phyloP scores from a whole-genome alignment of 257 asterid genomes.

The Haberlea rhodopensis region DNA sequence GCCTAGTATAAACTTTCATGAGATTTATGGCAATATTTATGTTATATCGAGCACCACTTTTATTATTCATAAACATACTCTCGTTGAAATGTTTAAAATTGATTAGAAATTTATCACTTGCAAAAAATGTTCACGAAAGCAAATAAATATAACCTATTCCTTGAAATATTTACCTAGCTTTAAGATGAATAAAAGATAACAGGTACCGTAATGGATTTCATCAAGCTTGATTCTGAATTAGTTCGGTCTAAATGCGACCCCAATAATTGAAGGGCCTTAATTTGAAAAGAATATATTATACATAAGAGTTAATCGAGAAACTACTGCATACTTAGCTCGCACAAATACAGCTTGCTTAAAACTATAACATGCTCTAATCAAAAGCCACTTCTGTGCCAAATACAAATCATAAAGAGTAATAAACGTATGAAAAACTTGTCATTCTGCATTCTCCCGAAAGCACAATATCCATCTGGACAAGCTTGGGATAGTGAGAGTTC shows the following conservation, averaged over 20 bases:
- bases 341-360: not conserved
- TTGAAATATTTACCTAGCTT: not conserved
- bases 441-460: constrained; percentile 9
- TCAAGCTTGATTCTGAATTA: too few species aligned
- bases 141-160: not conserved
- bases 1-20: not conserved
- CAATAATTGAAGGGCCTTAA: not conserved
- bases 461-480: constrained; percentile 16
- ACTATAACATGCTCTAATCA: not conserved
- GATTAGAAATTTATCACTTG: too few species aligned
- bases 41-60: not conserved
- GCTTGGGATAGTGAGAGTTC: constrained; percentile 25
- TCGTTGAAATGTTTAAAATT: too few species aligned
- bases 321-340: not conserved
- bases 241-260: too few species aligned
- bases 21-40: not conserved
- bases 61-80: too few species aligned
- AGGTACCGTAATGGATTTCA: too few species aligned
- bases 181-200: too few species aligned
- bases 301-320: not conserved
- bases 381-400: not conserved
- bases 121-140: too few species aligned
- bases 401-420: not conserved
- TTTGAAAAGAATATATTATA: too few species aligned
- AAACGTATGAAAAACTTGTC: not conserved